phyloP scores from a whole-genome alignment of 179 eudicot species.

The Nepenthes alata region DNA sequence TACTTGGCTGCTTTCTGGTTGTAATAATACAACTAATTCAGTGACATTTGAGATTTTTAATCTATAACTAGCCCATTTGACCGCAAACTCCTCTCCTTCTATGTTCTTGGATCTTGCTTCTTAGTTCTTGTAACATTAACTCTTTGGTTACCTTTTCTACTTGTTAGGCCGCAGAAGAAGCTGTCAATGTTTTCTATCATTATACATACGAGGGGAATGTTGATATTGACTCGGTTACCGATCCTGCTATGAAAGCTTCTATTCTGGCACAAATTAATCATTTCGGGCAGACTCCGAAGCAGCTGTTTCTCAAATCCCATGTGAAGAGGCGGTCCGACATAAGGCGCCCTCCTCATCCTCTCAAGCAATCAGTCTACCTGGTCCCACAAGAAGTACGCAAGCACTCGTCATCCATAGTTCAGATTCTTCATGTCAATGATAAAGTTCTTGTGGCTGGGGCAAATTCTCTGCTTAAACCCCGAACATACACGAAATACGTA shows the following conservation, averaged over 20 bases:
- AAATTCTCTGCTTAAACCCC: constrained; percentile 73
- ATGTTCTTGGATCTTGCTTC: not conserved
- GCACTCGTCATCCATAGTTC: constrained; percentile 63
- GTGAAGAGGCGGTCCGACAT: constrained; percentile 60
- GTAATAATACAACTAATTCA: no score
- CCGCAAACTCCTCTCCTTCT: constrained; percentile 1
- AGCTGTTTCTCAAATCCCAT: constrained; percentile 78
- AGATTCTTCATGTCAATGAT: constrained; percentile 52
- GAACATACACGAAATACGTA: constrained; percentile 67
- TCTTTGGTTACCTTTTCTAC: constrained; percentile 9
- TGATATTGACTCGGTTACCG: constrained; percentile 84
- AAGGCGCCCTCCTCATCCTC: constrained; percentile 62
- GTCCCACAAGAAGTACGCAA: constrained; percentile 59
- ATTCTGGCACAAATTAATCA: constrained; percentile 96
- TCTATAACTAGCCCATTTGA: no score
- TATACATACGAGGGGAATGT: constrained; percentile 96
- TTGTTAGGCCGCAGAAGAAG: constrained; percentile 92
- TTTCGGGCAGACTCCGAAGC: constrained; percentile 98
- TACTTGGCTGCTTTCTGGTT: no score
- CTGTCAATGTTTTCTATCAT: constrained; percentile 94
- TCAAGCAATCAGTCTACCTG: constrained; percentile 44
- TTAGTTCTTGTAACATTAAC: constrained; percentile 4
- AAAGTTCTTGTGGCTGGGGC: constrained; percentile 62
- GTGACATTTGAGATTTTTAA: no score
- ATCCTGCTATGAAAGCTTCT: constrained; percentile 97